A percentile compares a stretch with the other conserved stretches of the same genome.
Evolutionary conservation across 495 filamentous ascomycete genomes (phyloP).

Genomic region (Daldinia concentrica): DNA sequence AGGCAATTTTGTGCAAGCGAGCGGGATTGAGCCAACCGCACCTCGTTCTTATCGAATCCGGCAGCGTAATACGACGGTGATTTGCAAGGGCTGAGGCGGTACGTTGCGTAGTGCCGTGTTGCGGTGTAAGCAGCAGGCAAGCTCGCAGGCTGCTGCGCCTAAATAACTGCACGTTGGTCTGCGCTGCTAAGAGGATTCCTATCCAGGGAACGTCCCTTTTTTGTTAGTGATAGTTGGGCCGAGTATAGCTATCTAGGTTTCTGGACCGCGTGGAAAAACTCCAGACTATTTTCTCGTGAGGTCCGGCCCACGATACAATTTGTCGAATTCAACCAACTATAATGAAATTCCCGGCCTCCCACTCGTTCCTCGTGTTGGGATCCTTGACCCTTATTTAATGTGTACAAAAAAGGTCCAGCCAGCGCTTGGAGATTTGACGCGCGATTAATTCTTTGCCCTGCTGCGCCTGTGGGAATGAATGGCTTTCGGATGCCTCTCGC

Average conservation of each 20-base stretch:
- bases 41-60: constrained; percentile 39
- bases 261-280: constrained; percentile 20
- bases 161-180: constrained; percentile 26
- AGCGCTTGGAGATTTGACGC: constrained; percentile 56
- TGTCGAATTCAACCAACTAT: constrained; percentile 36
- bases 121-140: constrained; percentile 42
- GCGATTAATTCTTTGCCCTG: constrained; percentile 51
- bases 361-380: constrained; percentile 33
- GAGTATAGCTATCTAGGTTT: constrained; percentile 15
- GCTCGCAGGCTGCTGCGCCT: constrained; percentile 37
- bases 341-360: constrained; percentile 25
- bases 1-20: constrained; percentile 44
- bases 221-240: constrained; percentile 14
- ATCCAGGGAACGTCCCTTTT: constrained; percentile 12
- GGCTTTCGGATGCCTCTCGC: constrained; percentile 17
- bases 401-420: constrained; percentile 34
- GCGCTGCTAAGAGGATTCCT: constrained; percentile 24
- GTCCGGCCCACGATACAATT: constrained; percentile 47
- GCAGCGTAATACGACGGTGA: constrained; percentile 50
- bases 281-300: constrained; percentile 38
- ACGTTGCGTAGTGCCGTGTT: constrained; percentile 39
- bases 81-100: constrained; percentile 43
- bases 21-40: constrained; percentile 46
- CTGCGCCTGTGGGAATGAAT: constrained; percentile 52
- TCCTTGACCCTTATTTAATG: constrained; percentile 39